Evolutionary conservation across 2,329 filamentous ascomycete genomes (phyloP), one percentile per base, ranked within the genome.

Genomic region (Pseudogymnoascus sp.): DNA sequence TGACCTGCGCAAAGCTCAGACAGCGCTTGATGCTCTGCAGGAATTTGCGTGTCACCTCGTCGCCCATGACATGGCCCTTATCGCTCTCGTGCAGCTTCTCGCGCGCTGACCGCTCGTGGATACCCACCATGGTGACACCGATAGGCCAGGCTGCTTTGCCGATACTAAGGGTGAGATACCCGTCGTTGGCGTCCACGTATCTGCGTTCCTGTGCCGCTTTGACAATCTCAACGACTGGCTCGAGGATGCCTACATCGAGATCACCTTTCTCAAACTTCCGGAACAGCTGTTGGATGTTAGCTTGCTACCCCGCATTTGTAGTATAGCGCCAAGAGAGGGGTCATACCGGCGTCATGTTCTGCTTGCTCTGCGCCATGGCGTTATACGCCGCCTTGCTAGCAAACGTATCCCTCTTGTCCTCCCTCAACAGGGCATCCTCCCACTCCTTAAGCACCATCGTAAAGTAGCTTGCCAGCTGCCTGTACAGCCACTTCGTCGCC

Each of bases 121-220:
- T 99, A 81, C 95, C 95, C 71, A 99, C 95, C 95, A 97, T 99
- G 75, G 95, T 99, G 40, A 99, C 95, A 77, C 95, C 95, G 71
- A 99, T 99, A 23, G 95, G 95, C 95, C 95, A 99, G 14, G 95
- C 95, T 68, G 92, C 93, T 78, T 96, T 96, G 67, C 92, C 92
- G 71, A 99, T 99, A 74, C 91, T 96, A 62, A 99, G 80, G 61
- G 91, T 83, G 65, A 99, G 80, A 75, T 99, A 99, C 0, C 91
- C 93, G 74, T 99, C 91, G 73, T 97, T 97, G 35, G 95, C 95
- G 76, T 97, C 90, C 55, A 99, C 93, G 72, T 99, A 99, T 66
- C 91, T 86, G 64, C 92, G 84, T 72, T 92, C 88, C 76, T 99
- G 95, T 3, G 93, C 91, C 25, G 92, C 90, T 71, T 90, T 84